phyloP scores from a whole-genome alignment of 2,329 filamentous ascomycete species.

The Ophiosphaerella korrae region DNA sequence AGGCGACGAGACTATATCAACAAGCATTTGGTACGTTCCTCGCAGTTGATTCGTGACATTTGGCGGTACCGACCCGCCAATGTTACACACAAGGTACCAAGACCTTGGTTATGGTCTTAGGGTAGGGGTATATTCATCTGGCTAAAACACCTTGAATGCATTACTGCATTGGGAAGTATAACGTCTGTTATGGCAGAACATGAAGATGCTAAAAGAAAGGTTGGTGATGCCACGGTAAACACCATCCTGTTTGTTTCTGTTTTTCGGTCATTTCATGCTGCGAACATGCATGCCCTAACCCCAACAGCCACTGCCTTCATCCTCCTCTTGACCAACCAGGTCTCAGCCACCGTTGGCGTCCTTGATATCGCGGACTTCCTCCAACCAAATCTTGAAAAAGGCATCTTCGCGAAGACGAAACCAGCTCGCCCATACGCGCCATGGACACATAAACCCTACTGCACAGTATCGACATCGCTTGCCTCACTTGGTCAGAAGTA shows the following conservation, averaged over 20 bases:
- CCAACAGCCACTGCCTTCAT: not conserved
- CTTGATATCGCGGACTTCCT: constrained; percentile 20
- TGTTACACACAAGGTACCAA: constrained; percentile 11
- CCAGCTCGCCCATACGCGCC: constrained; percentile 3
- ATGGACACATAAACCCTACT: constrained; percentile 25
- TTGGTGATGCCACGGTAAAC: not conserved
- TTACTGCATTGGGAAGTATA: constrained; percentile 1
- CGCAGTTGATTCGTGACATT: not conserved
- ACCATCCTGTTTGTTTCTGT: not conserved
- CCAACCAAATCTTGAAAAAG: constrained; percentile 5
- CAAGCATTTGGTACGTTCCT: not conserved
- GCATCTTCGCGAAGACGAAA: not conserved
- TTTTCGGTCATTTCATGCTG: not conserved
- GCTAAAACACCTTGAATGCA: constrained; percentile 8
- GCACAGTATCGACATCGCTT: constrained; percentile 12
- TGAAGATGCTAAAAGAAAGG: not conserved
- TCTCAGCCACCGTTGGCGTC: constrained; percentile 14
- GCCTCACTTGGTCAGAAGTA: constrained; percentile 16
- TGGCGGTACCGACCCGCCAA: not conserved
- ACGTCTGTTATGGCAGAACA: not conserved
- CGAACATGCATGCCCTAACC: not conserved
- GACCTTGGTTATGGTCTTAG: constrained; percentile 5
- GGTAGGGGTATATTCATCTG: constrained; percentile 8
- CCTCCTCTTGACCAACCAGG: not conserved
- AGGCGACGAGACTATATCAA: constrained; percentile 4